Evolutionary conservation across 805 yeast genomes (phyloP).

Genomic region (Candida arabinofermentans): DNA sequence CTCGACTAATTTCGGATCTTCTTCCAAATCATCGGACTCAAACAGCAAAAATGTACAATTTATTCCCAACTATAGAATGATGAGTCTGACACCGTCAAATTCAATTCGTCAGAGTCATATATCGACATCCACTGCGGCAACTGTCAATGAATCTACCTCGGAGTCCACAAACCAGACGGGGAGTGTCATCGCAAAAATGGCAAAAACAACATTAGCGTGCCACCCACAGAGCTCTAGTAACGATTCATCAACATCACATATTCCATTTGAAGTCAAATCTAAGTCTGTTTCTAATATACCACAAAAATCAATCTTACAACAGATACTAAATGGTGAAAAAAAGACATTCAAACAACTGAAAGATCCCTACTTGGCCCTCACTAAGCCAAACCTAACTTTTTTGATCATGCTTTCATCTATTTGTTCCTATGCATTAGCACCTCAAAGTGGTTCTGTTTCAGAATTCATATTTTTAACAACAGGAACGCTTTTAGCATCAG

Average conservation of each 20-base stretch:
- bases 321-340: conserved; percentile 22
- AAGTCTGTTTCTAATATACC: conserved; percentile 24
- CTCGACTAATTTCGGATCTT: conserved; percentile 6
- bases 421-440: conserved; percentile 91
- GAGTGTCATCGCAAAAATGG: conserved; percentile 35
- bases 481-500: conserved; percentile 86
- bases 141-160: not conserved
- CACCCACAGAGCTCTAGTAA: conserved; percentile 28
- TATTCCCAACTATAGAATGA: conserved; percentile 25
- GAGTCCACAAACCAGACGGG: conserved; percentile 3
- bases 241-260: conserved; percentile 11
- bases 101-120: conserved; percentile 1
- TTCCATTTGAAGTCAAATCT: conserved; percentile 58
- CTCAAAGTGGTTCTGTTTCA: conserved; percentile 68
- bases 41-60: conserved; percentile 17
- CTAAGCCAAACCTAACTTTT: conserved; percentile 86
- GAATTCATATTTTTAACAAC: conserved; percentile 68
- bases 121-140: conserved; percentile 3
- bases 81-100: conserved; percentile 1
- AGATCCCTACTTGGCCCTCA: conserved; percentile 69
- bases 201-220: conserved; percentile 41
- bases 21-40: not conserved
- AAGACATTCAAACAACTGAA: conserved; percentile 36
- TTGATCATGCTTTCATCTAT: conserved; percentile 88
- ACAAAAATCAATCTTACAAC: conserved; percentile 20